Evolutionary conservation across 208 protist genomes (phyloP), one percentile per base, ranked within the genome.

Genomic region (Crithidia bombi): DNA sequence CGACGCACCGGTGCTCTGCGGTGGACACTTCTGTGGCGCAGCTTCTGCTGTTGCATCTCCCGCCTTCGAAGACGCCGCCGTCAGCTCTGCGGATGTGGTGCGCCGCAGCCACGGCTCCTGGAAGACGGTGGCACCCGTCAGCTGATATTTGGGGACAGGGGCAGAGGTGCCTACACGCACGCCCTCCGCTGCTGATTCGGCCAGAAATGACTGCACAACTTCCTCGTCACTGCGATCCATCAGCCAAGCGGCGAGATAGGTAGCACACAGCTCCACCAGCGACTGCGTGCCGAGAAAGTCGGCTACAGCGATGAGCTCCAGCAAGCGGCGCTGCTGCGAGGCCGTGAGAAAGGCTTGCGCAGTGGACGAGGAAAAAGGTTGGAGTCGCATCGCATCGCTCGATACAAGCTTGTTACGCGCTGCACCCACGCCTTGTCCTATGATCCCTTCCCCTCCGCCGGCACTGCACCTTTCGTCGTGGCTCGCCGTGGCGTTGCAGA

Each of bases 221-320:
- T 88, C 85, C 0, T 80, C 76, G 52, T 90, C 83, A 3, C 75
- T 83, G 21, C 66, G 14, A 23, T 83, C 81, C 78, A 89, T 81
- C 25, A 93, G 57, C 65, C 88, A 86, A 49, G 76, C 81, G n/a
- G 72, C 62, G 32, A 93, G 69, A 51, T 89, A 86, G 14, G 69
- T 66, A 19, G 71, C 76, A 43, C 82, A 89, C 44, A 80, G 38
- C 21, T 73, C 68, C 39, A 66, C 68, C 33, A 93, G 64, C 17
- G 61, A 71, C 28, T 52, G 52, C 28, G 85, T 80, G 43, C 83
- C 82, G 10, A 93, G 30, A 49, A 76, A 93, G 61, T 90, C 85
- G 4, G 82, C 88, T 11, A 81, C 65, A 12, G 79, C 69, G 25
- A 89, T 63, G 38, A 93, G 77, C 62, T 91, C 82, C 54, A 91